Conservation (phyloP, 23 red algal genomes). For the Gracilaria gracilis region DNA sequence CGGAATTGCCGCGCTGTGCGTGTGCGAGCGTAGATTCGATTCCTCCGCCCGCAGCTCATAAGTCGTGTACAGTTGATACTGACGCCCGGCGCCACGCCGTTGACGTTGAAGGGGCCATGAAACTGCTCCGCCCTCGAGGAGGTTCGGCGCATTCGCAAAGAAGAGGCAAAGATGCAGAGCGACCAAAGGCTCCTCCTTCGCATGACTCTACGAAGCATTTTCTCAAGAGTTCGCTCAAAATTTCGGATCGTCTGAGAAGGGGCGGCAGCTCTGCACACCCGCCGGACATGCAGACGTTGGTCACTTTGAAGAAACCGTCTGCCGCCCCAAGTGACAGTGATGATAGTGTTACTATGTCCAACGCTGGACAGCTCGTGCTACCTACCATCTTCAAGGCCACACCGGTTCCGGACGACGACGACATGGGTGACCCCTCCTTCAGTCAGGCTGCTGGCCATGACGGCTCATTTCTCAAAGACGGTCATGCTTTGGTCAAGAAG, state of each 20-base stretch:
- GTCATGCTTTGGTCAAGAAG: slow-evolving; percentile 45
- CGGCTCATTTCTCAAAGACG: slow-evolving; percentile 42
- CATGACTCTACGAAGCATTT: not conserved
- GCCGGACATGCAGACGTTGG: slow-evolving; percentile 44
- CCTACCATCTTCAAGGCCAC: slow-evolving; percentile 57
- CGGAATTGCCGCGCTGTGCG: too few species aligned
- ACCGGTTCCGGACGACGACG: not conserved
- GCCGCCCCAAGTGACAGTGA: not conserved
- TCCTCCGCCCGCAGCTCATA: too few species aligned
- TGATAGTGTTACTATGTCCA: slow-evolving; percentile 44
- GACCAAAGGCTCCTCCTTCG: not conserved
- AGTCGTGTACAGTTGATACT: too few species aligned
- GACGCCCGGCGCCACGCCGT: not conserved
- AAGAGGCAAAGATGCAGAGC: not conserved
- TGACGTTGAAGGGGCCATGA: not conserved
- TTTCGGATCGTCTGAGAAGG: not conserved
- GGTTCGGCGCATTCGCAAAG: not conserved
- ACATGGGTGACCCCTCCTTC: slow-evolving; percentile 11
- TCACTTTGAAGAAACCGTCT: slow-evolving; percentile 13
- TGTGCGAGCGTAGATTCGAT: not conserved
- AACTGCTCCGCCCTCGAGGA: not conserved
- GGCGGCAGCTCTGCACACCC: not conserved
- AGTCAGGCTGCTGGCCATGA: slow-evolving; percentile 71
- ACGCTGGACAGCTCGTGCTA: slow-evolving; percentile 38
- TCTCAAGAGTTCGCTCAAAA: not conserved